Evolutionary conservation across 225 moss, liverwort and hornwort species (phyloP).

Genomic region (Climacium dendroides): DNA sequence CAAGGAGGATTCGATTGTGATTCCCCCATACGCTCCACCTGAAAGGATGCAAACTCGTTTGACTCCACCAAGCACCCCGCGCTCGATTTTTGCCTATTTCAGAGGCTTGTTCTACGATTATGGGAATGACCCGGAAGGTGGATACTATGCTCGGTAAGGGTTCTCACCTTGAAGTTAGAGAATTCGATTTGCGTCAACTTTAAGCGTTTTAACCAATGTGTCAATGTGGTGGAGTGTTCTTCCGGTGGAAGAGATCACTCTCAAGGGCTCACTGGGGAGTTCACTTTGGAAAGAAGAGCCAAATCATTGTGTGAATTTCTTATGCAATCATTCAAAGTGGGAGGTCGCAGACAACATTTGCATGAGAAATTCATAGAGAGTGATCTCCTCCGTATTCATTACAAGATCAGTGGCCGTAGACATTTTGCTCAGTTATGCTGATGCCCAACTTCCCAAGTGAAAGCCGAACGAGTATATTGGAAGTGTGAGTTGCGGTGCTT

Average conservation of each 20-base stretch:
- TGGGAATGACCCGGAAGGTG: constrained; percentile 98
- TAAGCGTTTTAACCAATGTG: background rate
- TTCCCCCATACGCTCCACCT: constrained; percentile 91
- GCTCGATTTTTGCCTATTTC: constrained; percentile 93
- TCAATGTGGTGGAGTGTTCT: background rate
- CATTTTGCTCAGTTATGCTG: background rate
- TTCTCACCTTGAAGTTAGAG: background rate
- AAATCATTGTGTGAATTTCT: background rate
- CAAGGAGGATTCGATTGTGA: constrained; percentile 90
- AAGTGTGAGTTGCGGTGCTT: background rate
- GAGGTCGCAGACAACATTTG: background rate
- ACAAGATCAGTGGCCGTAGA: background rate
- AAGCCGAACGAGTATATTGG: background rate
- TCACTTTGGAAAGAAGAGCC: background rate
- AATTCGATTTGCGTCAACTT: background rate
- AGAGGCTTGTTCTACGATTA: constrained; percentile 88
- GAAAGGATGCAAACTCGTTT: constrained; percentile 84
- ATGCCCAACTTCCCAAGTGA: background rate
- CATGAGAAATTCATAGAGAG: background rate
- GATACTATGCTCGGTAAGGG: constrained; percentile 81
- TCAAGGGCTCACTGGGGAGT: background rate
- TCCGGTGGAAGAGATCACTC: background rate
- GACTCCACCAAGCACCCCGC: constrained; percentile 70
- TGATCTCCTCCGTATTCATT: background rate
- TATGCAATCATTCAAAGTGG: background rate